Evolutionary conservation across 2,329 filamentous ascomycete species (phyloP), one percentile per base, ranked within the genome.

Genomic region (Raffaelea deltoideospora): DNA sequence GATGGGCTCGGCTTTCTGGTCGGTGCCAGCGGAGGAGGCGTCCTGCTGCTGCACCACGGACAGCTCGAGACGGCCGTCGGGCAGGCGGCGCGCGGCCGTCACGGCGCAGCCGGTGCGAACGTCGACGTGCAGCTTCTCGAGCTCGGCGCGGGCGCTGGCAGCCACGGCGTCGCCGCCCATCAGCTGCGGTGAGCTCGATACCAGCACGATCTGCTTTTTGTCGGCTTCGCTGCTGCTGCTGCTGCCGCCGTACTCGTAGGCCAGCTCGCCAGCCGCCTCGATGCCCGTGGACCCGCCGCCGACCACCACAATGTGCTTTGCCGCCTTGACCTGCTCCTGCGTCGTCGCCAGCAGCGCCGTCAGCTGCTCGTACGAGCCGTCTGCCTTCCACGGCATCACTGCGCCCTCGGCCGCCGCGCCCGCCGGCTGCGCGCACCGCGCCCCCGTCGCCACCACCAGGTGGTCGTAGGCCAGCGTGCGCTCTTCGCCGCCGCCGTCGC

Each of bases 261-360:
- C 61, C 20, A 76, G 59, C 56, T 76, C 71, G 29, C 61, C 68
- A 3, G 66, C 64, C 5, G 61, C 50, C 53, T 76, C 71, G 37
- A 70, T 59, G 37, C 71, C 71, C 2, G 71, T 75, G 33, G 63
- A 45, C 28, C 71, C 71, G 2, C 61, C 69, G 34, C 71, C 71
- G 4, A 60, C 70, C n/a, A 76, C 54, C 39, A 73, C 59, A 46
- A 75, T 63, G 50, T 65, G 63, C 41, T 54, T 54, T 4, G 71
- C 70, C 2, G 53, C 52, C 27, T 48, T 45, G 38, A 73, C 58
- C 34, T 54, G 53, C 9, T 55, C 52, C 30, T 59, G 55, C 2
- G 60, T 61, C 13, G 45, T 33, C 36, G 59, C 53, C n/a, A 75
- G 52, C 30, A 52, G 50, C 3, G 47, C 49, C 10, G 60, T 32